Evolutionary conservation across 495 filamentous ascomycete genomes (phyloP).

Genomic region (Xylaria nigripes): DNA sequence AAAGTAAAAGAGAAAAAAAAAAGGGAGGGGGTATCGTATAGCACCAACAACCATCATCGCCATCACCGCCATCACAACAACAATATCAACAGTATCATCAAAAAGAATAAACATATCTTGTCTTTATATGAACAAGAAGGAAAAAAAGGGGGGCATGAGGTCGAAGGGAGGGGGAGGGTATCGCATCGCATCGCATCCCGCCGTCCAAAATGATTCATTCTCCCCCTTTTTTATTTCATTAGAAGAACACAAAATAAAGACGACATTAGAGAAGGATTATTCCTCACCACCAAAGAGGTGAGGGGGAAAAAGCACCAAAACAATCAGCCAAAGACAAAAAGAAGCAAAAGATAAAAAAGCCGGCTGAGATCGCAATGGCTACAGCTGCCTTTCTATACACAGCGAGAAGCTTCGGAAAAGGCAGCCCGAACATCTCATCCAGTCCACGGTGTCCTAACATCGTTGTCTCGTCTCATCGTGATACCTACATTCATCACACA

Average conservation of each 20-base stretch:
- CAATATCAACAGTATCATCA: too few relatives aligned
- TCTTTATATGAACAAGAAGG: neutral
- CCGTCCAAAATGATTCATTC: too few relatives aligned
- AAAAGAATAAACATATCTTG: too few relatives aligned
- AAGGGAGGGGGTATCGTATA: too few relatives aligned
- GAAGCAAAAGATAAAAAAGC: neutral
- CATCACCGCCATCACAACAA: too few relatives aligned
- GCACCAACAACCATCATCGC: too few relatives aligned
- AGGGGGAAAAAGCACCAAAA: neutral
- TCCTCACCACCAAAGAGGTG: neutral
- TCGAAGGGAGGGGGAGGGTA: too few relatives aligned
- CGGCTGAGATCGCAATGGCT: neutral
- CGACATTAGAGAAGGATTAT: neutral
- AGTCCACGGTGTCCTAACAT: neutral
- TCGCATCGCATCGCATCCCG: too few relatives aligned
- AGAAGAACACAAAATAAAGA: neutral
- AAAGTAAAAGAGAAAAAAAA: too few relatives aligned
- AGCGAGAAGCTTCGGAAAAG: neutral
- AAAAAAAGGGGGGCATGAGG: slow-evolving; percentile 7
- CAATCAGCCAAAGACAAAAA: neutral
- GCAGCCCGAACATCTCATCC: neutral
- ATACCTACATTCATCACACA: neutral
- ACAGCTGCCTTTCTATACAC: neutral
- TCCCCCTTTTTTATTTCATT: too few relatives aligned
- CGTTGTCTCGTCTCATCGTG: slow-evolving; percentile 7